These are phyloP conservation scores for Stereum hirsutum DNA, from an alignment of 1,284 basidiomycete species.

Conservation along the genomic window DNA sequence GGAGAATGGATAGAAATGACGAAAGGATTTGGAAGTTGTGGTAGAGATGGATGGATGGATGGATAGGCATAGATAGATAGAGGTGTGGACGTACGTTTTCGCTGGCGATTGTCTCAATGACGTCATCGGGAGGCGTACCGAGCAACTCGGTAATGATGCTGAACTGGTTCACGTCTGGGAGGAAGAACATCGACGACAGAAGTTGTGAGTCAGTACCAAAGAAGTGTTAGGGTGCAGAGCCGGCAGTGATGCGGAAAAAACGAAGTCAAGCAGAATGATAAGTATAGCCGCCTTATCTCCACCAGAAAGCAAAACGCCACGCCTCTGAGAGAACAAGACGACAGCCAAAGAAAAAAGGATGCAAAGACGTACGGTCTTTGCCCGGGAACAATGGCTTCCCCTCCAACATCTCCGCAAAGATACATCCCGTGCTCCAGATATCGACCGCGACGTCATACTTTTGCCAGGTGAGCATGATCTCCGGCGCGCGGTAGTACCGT, in stretches of 20 bases:
- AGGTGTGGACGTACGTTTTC: constrained; percentile 70
- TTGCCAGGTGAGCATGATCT: constrained; percentile 99
- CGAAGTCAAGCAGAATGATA: too few relatives aligned
- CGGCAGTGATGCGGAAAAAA: not conserved
- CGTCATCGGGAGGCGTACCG: constrained; percentile 97
- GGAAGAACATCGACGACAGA: not conserved
- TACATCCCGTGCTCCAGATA: constrained; percentile 99
- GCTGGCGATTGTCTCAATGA: constrained; percentile 97
- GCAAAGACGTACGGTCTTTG: constrained; percentile 75
- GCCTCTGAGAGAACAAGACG: not conserved
- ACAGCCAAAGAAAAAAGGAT: constrained; percentile 5
- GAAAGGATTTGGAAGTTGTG: too few relatives aligned
- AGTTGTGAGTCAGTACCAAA: constrained; percentile 3
- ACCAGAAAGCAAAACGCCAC: not conserved
- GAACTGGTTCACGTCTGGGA: constrained; percentile 95
- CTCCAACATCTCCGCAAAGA: constrained; percentile 99
- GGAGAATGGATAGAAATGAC: too few relatives aligned
- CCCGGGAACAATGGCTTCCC: constrained; percentile 98
- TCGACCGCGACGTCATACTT: constrained; percentile 99
- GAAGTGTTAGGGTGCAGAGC: not conserved
- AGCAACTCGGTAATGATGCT: constrained; percentile 99
- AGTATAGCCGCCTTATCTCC: too few relatives aligned
- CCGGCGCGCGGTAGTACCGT: constrained; percentile 96
- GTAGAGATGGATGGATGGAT: too few relatives aligned
- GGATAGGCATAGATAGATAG: too few relatives aligned